Evolutionary conservation across 129 eudicot species (phyloP), one percentile per base, ranked within the genome.

Genomic region (Artemisia tridentata): DNA sequence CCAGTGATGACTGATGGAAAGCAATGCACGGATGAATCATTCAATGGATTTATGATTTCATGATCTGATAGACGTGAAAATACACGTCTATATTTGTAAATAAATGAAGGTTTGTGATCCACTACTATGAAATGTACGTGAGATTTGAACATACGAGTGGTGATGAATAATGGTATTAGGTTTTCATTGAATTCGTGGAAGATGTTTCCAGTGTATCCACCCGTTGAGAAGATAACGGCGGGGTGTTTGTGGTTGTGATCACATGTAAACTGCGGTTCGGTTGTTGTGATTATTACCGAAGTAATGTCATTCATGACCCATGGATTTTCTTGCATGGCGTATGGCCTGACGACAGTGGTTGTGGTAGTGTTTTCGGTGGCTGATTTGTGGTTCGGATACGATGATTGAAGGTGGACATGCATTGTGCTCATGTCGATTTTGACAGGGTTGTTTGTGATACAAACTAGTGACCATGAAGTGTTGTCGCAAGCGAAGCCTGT

Each of bases 111-210:
- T 56, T 75, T 75, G 63, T 75, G 16, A 65, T 75, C 79, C 14
- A 75, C 73, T 11, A 65, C 48, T 8, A 75, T 43, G 66, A 75
- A 75, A 18, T 75, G 73, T 20, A 75, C 73, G 9, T 15, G 47
- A 66, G 79, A 75, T 65, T 34, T 55, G 57, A 75, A 41, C 12
- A 75, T 63, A 18, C 72, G 67, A 25, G 79, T 14, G 7, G 79
- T 75, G 49, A 75, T 65, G 50, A 38, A 75, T 53, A 75, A 16
- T 65, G 79, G 79, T 21, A 65, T 54, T 6, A 75, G 50, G 72
- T 64, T 75, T 46, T 75, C 73, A 34, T 75, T 75, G 67, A 75
- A 75, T 46, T 75, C 79, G 5, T 75, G 79, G 67, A 75, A 75
- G n/a, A 75, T 16, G 50, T 75, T 75, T 52, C 79, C 79, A 9